Evolutionary conservation across 805 yeast species (phyloP).

Genomic region (Wickerhamiella spandovensis): DNA sequence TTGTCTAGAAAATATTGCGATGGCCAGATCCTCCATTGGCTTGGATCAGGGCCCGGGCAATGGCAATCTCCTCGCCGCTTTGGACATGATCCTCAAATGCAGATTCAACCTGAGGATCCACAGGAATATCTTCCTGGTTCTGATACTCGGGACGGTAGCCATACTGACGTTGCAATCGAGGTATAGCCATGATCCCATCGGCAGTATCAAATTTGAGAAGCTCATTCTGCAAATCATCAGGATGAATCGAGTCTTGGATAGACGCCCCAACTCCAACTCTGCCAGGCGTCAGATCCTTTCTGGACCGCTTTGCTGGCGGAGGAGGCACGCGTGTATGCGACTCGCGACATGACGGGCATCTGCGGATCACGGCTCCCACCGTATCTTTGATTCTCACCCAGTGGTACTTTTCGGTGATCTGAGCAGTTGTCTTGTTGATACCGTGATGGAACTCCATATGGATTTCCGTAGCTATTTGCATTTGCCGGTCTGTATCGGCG

Average conservation of each 20-base stretch:
- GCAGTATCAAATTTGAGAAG: not conserved
- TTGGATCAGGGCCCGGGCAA: conserved; percentile 52
- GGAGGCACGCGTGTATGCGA: not conserved
- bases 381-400: conserved; percentile 89
- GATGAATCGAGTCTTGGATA: not conserved
- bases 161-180: not conserved
- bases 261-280: not conserved
- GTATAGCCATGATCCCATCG: not conserved
- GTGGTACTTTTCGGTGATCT: conserved; percentile 67
- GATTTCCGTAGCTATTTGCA: conserved; percentile 55
- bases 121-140: conserved; percentile 28
- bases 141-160: not conserved
- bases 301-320: not conserved
- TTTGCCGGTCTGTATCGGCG: conserved; percentile 58
- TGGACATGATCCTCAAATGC: conserved; percentile 32
- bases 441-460: conserved; percentile 67
- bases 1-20: not conserved
- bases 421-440: conserved; percentile 72
- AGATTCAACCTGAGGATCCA: conserved; percentile 43
- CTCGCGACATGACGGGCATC: conserved; percentile 52
- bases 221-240: not conserved
- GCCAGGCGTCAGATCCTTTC: not conserved
- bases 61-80: conserved; percentile 43
- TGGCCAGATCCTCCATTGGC: conserved; percentile 33
- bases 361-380: conserved; percentile 61